These are phyloP conservation scores for Pyricularia sp. DNA, from an alignment of 2,329 filamentous ascomycete species.

Conservation along the genomic window DNA sequence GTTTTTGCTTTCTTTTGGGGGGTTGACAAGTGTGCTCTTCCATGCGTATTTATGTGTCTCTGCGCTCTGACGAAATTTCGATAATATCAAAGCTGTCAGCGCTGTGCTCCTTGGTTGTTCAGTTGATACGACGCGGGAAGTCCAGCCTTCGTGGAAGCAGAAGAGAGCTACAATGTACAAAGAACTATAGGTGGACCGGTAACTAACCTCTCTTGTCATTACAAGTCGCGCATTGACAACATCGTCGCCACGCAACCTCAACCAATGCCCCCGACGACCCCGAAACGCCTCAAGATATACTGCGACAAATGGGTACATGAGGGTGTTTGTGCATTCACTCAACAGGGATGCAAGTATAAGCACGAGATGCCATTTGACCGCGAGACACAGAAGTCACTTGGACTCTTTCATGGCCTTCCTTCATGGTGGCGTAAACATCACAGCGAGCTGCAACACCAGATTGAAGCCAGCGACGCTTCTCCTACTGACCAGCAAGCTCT, in stretches of 20 bases:
- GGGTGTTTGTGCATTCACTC: slow-evolving; percentile 74
- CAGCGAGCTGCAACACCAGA: slow-evolving; percentile 24
- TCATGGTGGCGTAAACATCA: slow-evolving; percentile 49
- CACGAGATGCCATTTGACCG: slow-evolving; percentile 77
- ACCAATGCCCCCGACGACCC: slow-evolving; percentile 16
- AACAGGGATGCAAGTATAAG: slow-evolving; percentile 81
- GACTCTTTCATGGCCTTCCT: slow-evolving; percentile 58
- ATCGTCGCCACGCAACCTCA: slow-evolving; percentile 22
- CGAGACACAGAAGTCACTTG: slow-evolving; percentile 57
- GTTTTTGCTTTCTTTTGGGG: not conserved
- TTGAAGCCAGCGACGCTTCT: not conserved
- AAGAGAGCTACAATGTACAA: not conserved
- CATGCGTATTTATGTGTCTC: not conserved
- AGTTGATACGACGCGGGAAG: not conserved
- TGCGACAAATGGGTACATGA: slow-evolving; percentile 88
- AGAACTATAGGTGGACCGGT: not conserved
- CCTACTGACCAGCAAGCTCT: not conserved
- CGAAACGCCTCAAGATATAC: slow-evolving; percentile 56
- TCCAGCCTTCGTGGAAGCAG: not conserved
- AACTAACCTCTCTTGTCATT: not conserved
- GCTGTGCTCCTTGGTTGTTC: not conserved
- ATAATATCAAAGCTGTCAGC: not conserved
- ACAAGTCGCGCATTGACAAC: slow-evolving; percentile 26
- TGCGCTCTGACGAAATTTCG: not conserved
- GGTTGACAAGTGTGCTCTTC: not conserved